Conservation (phyloP, 1,139 yeast genomes). For the Yamadazyma dendronema region DNA sequence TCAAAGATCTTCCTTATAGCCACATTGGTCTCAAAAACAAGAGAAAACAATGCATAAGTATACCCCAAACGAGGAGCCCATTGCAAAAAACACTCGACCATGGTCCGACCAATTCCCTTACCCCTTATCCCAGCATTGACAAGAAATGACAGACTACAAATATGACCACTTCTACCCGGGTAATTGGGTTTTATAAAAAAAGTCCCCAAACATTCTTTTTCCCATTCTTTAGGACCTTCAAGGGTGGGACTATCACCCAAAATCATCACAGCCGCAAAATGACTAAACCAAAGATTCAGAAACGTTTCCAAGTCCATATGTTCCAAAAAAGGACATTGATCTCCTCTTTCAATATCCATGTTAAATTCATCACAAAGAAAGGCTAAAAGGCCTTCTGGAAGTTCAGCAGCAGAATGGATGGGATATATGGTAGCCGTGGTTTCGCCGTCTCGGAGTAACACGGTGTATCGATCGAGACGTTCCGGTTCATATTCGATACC, state of each 20-base stretch:
- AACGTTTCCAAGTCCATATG: slow-evolving; percentile 72
- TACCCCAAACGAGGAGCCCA: slow-evolving; percentile 93
- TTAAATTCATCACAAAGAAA: slow-evolving; percentile 90
- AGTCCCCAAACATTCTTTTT: slow-evolving; percentile 83
- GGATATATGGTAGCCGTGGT: slow-evolving; percentile 94
- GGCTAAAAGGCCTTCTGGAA: slow-evolving; percentile 77
- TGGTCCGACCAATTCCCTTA: slow-evolving; percentile 85
- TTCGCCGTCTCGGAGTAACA: slow-evolving; percentile 80
- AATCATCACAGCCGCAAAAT: slow-evolving; percentile 84
- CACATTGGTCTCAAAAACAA: slow-evolving; percentile 84
- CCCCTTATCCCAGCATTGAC: slow-evolving; percentile 93
- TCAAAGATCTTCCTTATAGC: slow-evolving; percentile 83
- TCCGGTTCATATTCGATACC: slow-evolving; percentile 35
- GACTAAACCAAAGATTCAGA: slow-evolving; percentile 80
- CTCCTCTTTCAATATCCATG: slow-evolving; percentile 88
- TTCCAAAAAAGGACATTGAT: slow-evolving; percentile 81
- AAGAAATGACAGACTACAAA: slow-evolving; percentile 86
- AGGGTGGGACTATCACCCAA: slow-evolving; percentile 67
- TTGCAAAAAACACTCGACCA: slow-evolving; percentile 78
- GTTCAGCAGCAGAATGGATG: slow-evolving; percentile 55
- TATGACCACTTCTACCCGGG: slow-evolving; percentile 90
- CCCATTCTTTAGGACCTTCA: slow-evolving; percentile 74
- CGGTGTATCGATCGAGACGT: slow-evolving; percentile 51
- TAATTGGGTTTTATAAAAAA: slow-evolving; percentile 83
- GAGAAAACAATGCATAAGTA: slow-evolving; percentile 77